Conservation (phyloP, 495 filamentous ascomycete genomes). For the Bombardia bombarda region DNA sequence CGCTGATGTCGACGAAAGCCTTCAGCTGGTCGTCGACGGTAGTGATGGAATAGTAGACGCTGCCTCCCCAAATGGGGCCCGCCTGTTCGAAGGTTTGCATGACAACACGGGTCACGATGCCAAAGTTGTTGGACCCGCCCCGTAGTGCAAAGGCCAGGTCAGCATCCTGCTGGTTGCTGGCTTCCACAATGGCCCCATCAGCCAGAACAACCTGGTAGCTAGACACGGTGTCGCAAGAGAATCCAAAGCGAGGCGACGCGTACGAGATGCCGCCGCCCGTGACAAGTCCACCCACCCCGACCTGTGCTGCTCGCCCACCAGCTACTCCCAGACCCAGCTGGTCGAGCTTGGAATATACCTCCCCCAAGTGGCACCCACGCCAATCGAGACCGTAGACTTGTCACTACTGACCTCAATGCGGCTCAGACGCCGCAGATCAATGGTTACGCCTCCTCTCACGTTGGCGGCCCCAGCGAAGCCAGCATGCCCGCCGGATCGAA, state of each 20-base stretch:
- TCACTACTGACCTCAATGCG: slow-evolving; percentile 11
- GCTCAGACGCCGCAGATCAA: slow-evolving; percentile 32
- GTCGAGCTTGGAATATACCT: slow-evolving; percentile 28
- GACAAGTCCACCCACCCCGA: slow-evolving; percentile 36
- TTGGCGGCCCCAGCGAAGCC: slow-evolving; percentile 12
- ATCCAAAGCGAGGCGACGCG: slow-evolving; percentile 40
- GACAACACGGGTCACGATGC: slow-evolving; percentile 38
- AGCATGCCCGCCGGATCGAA: not conserved
- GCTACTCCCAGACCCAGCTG: slow-evolving; percentile 24
- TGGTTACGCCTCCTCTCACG: slow-evolving; percentile 32
- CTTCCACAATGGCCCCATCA: slow-evolving; percentile 40
- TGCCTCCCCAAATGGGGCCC: slow-evolving; percentile 8
- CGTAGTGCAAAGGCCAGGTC: slow-evolving; percentile 48
- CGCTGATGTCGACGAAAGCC: slow-evolving; percentile 8
- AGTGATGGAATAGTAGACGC: slow-evolving; percentile 2
- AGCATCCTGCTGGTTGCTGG: slow-evolving; percentile 27
- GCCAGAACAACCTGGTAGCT: slow-evolving; percentile 52
- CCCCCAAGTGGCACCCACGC: slow-evolving; percentile 24
- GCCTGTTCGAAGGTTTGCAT: slow-evolving; percentile 17
- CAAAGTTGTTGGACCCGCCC: slow-evolving; percentile 49
- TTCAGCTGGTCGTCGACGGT: slow-evolving; percentile 6
- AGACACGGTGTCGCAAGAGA: slow-evolving; percentile 41
- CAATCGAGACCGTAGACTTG: slow-evolving; percentile 14
- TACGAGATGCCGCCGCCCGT: slow-evolving; percentile 40
- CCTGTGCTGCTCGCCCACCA: slow-evolving; percentile 27